Conservation (phyloP, 306 rosid species). For the Quercus variabilis region DNA sequence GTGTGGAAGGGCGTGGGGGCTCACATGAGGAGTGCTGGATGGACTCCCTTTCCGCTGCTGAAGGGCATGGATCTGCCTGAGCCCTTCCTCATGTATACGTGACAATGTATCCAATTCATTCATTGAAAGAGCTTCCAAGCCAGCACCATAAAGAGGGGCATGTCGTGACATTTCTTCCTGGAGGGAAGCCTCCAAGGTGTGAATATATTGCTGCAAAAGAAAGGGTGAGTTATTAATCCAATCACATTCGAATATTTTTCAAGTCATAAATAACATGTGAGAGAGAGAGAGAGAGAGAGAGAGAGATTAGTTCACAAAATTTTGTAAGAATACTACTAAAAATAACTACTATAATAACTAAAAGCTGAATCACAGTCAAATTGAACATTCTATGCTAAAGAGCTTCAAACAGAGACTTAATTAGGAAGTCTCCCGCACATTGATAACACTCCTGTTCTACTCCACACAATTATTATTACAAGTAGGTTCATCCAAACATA, state of each 20-base stretch:
- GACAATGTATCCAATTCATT: slow-evolving; percentile 90
- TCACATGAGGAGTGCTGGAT: slow-evolving; percentile 70
- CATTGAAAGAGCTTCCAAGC: slow-evolving; percentile 90
- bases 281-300: neutral
- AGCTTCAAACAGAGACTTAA: neutral
- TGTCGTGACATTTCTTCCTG: slow-evolving; percentile 98
- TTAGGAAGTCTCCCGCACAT: neutral
- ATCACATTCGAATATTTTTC: slow-evolving; percentile 1
- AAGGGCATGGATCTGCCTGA: slow-evolving; percentile 88
- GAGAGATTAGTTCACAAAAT: slow-evolving; percentile 10
- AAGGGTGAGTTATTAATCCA: slow-evolving; percentile 23
- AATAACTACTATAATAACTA: neutral
- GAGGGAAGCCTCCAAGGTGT: slow-evolving; percentile 81
- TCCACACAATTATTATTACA: neutral
- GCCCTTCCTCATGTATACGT: slow-evolving; percentile 93
- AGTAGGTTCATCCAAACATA: neutral
- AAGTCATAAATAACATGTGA: neutral
- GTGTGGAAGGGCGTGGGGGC: slow-evolving; percentile 72
- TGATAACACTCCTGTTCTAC: neutral
- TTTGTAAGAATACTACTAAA: neutral
- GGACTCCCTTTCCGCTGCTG: slow-evolving; percentile 87
- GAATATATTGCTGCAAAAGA: slow-evolving; percentile 88
- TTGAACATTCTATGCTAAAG: neutral
- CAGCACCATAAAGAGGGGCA: slow-evolving; percentile 95
- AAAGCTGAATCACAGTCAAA: neutral